These are phyloP conservation scores for Rhipidocladum racemiflorum DNA, from an alignment of 176 grass and related monocot species.

Conservation along the genomic window DNA sequence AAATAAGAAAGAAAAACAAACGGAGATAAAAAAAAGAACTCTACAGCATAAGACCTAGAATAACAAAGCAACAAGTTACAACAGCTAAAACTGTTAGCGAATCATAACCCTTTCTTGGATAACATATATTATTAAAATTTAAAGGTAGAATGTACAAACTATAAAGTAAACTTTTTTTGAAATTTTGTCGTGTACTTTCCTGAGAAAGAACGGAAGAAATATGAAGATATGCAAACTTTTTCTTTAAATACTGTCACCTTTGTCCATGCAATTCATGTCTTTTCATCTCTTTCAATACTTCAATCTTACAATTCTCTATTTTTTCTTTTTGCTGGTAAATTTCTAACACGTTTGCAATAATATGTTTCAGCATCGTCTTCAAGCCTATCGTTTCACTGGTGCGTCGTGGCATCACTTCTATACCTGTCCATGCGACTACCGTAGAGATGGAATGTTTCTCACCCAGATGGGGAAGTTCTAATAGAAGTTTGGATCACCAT, in stretches of 20 bases:
- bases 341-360: slow-evolving; percentile 7
- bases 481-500: background rate
- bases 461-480: slow-evolving; percentile 1
- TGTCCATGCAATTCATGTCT: background rate
- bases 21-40: too few relatives aligned
- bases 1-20: too few relatives aligned
- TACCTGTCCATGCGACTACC: slow-evolving; percentile 27
- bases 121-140: background rate
- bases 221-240: background rate
- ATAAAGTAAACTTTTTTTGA: background rate
- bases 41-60: background rate
- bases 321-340: background rate
- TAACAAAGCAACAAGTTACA: background rate
- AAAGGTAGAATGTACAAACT: slow-evolving; percentile 2
- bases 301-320: background rate
- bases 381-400: slow-evolving; percentile 7
- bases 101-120: background rate
- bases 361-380: slow-evolving; percentile 29
- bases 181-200: background rate
- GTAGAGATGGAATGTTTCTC: slow-evolving; percentile 24
- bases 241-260: background rate
- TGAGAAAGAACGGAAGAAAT: background rate
- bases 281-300: background rate
- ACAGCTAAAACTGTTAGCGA: background rate
- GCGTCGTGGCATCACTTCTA: slow-evolving; percentile 8